Conservation (phyloP, 1,284 basidiomycete species). For the Leccinum fuscescens region DNA sequence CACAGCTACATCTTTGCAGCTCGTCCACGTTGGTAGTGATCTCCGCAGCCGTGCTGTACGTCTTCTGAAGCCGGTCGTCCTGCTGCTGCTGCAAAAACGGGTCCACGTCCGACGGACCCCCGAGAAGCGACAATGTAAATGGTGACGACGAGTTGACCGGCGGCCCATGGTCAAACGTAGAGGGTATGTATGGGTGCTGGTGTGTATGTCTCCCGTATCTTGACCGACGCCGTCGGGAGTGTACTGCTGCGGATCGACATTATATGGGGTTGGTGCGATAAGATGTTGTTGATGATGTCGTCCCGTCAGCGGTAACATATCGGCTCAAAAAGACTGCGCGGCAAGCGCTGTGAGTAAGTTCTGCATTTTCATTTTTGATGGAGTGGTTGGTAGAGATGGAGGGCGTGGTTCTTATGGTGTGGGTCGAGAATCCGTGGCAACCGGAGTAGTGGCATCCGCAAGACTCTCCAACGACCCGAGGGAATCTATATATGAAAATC, state of each 20-base stretch:
- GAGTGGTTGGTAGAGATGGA: slow-evolving; percentile 53
- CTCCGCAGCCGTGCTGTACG: slow-evolving; percentile 61
- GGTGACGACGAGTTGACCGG: slow-evolving; percentile 16
- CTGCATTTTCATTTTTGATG: slow-evolving; percentile 56
- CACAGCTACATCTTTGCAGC: slow-evolving; percentile 46
- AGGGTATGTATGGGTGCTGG: slow-evolving; percentile 9
- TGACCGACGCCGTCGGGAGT: neutral
- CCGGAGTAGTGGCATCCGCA: slow-evolving; percentile 22
- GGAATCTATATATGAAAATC: slow-evolving; percentile 20
- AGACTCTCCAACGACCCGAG: slow-evolving; percentile 32
- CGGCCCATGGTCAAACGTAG: slow-evolving; percentile 16
- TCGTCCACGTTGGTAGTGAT: slow-evolving; percentile 74
- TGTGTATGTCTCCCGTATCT: neutral
- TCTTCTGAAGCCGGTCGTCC: slow-evolving; percentile 46
- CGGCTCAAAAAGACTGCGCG: slow-evolving; percentile 22
- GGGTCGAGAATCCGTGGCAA: slow-evolving; percentile 7
- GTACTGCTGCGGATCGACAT: slow-evolving; percentile 12
- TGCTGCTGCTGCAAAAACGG: slow-evolving; percentile 38
- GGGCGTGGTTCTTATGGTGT: slow-evolving; percentile 7
- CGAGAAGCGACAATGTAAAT: slow-evolving; percentile 23
- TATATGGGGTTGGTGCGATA: slow-evolving; percentile 36
- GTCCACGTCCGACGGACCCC: slow-evolving; percentile 22
- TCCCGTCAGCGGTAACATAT: slow-evolving; percentile 18
- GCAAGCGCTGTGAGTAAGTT: slow-evolving; percentile 61
- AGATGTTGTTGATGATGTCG: slow-evolving; percentile 29